Conservation (phyloP, 345 rosid genomes). For the Firmiana major region DNA sequence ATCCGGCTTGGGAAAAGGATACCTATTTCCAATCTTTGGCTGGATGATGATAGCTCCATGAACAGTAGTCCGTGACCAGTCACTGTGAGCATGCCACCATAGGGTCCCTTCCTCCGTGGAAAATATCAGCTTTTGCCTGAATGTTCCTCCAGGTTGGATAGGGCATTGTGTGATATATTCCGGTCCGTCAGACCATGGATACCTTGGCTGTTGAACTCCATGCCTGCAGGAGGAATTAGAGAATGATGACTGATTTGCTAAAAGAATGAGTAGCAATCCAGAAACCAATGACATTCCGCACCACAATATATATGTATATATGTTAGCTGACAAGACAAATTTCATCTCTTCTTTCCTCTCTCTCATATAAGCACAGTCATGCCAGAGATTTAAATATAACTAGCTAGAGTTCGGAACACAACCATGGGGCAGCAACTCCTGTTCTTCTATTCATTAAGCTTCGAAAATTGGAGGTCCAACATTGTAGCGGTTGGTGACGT, state of each 20-base stretch:
- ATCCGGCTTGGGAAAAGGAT: constrained; percentile 29
- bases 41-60: constrained; percentile 37
- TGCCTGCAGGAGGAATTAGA: constrained; percentile 25
- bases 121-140: constrained; percentile 32
- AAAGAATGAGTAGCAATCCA: not conserved
- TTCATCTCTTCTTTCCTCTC: no score
- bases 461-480: not conserved
- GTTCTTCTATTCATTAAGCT: not conserved
- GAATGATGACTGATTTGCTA: not conserved
- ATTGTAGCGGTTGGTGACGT: no score
- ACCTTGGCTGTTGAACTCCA: constrained; percentile 47
- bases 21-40: constrained; percentile 20
- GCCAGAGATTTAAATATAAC: no score
- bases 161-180: constrained; percentile 51
- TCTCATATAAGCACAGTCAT: no score
- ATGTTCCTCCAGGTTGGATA: constrained; percentile 30
- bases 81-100: constrained; percentile 59
- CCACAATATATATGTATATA: not conserved
- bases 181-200: constrained; percentile 57
- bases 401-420: no score
- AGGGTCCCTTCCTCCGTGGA: constrained; percentile 43
- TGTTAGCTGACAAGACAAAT: no score
- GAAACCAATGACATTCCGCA: not conserved
- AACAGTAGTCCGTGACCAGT: constrained; percentile 45
- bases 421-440: no score